A percentile compares a stretch with the other conserved stretches of the same genome.
phyloP scores from a whole-genome alignment of 1,284 basidiomycete genomes.

The Coniferiporia sulphurascens region DNA sequence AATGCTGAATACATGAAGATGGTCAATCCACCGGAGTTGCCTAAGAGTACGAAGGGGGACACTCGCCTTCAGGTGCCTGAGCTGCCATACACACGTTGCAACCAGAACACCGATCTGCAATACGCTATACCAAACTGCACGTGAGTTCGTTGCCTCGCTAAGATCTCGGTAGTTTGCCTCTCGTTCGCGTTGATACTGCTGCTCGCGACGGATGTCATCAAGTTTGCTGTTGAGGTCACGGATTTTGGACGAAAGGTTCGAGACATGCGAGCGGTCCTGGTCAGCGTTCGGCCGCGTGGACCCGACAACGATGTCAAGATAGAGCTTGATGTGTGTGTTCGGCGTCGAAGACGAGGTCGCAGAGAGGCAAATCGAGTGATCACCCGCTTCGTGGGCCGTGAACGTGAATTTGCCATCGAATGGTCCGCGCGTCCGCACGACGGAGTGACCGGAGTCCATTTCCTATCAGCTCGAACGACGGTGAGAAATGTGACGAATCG shows the following conservation, averaged over 20 bases:
- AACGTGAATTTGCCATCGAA: constrained; percentile 93
- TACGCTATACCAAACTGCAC: constrained; percentile 91
- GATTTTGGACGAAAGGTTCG: constrained; percentile 81
- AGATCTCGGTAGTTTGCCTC: constrained; percentile 90
- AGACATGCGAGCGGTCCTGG: constrained; percentile 83
- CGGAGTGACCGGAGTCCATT: constrained; percentile 66
- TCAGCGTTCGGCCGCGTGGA: constrained; percentile 77
- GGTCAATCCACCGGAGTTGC: not conserved
- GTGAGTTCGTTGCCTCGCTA: constrained; percentile 83
- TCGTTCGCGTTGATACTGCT: constrained; percentile 95
- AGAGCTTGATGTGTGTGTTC: constrained; percentile 86
- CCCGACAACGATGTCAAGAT: constrained; percentile 92
- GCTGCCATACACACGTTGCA: constrained; percentile 87
- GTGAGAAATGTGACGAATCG: constrained; percentile 6
- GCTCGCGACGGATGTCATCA: constrained; percentile 90
- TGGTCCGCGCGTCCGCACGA: constrained; percentile 87
- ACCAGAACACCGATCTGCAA: constrained; percentile 84
- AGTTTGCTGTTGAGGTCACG: constrained; percentile 91
- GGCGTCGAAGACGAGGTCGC: constrained; percentile 79
- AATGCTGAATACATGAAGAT: constrained; percentile 46
- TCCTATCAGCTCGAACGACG: constrained; percentile 46
- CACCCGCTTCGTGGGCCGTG: constrained; percentile 93
- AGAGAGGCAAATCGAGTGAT: constrained; percentile 94
- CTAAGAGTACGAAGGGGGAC: constrained; percentile 5
- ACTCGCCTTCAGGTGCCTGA: constrained; percentile 84